Conservation (phyloP, 768 basidiomycete species). For the Asterophora lycoperdoides region DNA sequence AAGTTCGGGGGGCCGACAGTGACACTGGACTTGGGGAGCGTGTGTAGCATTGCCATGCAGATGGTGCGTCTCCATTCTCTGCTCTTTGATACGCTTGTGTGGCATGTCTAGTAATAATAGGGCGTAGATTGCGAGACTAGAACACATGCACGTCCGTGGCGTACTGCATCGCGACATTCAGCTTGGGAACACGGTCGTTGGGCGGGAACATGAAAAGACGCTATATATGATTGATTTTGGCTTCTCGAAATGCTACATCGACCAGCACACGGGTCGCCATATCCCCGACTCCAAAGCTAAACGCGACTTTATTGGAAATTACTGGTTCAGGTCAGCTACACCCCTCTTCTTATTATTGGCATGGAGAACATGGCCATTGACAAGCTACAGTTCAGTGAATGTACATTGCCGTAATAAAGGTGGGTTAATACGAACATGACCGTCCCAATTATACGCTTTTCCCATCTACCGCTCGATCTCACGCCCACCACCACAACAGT, state of each 20-base stretch:
- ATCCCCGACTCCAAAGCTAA: conserved; percentile 64
- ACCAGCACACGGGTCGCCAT: conserved; percentile 59
- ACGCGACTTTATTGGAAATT: conserved; percentile 79
- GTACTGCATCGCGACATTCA: conserved; percentile 78
- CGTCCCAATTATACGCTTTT: too few relatives aligned
- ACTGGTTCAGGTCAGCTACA: conserved; percentile 63
- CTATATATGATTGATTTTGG: conserved; percentile 88
- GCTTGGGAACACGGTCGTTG: conserved; percentile 71
- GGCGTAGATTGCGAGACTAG: conserved; percentile 63
- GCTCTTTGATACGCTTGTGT: too few relatives aligned
- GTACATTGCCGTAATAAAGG: conserved; percentile 79
- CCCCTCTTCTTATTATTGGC: background rate
- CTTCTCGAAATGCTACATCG: conserved; percentile 76
- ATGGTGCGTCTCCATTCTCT: conserved; percentile 42
- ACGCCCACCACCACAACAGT: conserved; percentile 40
- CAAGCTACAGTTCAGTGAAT: conserved; percentile 48
- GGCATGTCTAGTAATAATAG: background rate
- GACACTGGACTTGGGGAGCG: conserved; percentile 64
- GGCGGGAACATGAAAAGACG: conserved; percentile 48
- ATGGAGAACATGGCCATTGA: background rate
- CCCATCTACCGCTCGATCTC: background rate
- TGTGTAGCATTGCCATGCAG: conserved; percentile 74
- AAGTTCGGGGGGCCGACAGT: conserved; percentile 44
- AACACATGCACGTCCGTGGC: conserved; percentile 71
- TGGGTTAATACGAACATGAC: conserved; percentile 21